Percentiles rank a stretch among this genome's conserved stretches.
phyloP scores from a whole-genome alignment of 306 rosid genomes.

The Sesbania bispinosa region DNA sequence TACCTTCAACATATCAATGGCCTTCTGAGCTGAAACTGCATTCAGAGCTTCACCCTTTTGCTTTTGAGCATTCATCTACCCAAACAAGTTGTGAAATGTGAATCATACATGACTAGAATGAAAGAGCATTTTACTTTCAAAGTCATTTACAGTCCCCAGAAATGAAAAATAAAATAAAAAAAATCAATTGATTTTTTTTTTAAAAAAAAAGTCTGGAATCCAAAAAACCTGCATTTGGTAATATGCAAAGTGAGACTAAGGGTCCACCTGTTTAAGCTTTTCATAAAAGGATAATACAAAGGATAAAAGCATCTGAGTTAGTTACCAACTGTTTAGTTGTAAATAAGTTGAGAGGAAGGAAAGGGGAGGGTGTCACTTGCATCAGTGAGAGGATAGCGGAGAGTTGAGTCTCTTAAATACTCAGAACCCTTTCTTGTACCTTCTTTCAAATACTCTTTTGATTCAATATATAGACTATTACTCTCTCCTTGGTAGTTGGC shows the following conservation, averaged over 20 bases:
- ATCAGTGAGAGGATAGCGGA: too few relatives aligned
- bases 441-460: too few relatives aligned
- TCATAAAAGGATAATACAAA: too few relatives aligned
- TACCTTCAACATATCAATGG: constrained; percentile 90
- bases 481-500: too few relatives aligned
- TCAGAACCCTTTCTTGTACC: too few relatives aligned
- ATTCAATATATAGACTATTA: too few relatives aligned
- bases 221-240: not conserved
- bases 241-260: not conserved
- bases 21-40: constrained; percentile 86
- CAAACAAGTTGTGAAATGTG: constrained; percentile 12
- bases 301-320: too few relatives aligned
- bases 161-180: not conserved
- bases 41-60: constrained; percentile 90
- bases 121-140: not conserved
- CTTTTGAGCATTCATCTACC: constrained; percentile 89
- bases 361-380: too few relatives aligned
- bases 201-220: not conserved
- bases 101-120: not conserved
- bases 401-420: too few relatives aligned
- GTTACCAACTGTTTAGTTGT: too few relatives aligned
- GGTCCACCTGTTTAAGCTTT: too few relatives aligned
- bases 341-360: too few relatives aligned
- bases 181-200: not conserved
- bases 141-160: not conserved